Base-by-base conservation (phyloP, 2,329 filamentous ascomycete genomes). In the Penicillium sp. region DNA sequence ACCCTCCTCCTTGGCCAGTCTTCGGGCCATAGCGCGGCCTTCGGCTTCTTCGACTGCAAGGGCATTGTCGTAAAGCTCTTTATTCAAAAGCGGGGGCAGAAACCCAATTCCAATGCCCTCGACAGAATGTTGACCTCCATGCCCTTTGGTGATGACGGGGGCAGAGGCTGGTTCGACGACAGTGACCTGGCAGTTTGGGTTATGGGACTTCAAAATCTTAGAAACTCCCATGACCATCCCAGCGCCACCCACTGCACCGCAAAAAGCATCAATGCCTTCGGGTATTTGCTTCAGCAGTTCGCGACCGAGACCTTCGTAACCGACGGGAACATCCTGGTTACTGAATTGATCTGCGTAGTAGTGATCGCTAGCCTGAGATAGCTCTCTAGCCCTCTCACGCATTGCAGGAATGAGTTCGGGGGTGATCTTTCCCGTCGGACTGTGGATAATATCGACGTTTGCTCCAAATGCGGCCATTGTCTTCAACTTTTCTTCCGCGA, bases 51-150 rank as follows among this genome's bases (percentile, higher is more conserved):
- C 88, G 4, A 92, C 95, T 83, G 96, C 96, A 79, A 94, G 94
- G 90, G 92, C 96, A 70, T 87, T 87, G 74, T 96, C 89, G 21
- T 96, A 89, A 1, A 84, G 72, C 16, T 85, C 75, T 67, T 87
- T 88, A 61, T 92, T 85, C 44, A 96, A 79, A 6, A 96, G 91
- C 31, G 96, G 90, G 3, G 92, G 92, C 54, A 96, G 87, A 71
- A 96, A 96, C 71, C 96, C 92, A 70, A 96, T 96, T 8, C 92
- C 92, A 63, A 96, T 96, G 27, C 92, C 92, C 77, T 96, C 92
- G 1, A 97, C 91, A 77, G 95, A 94, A 80, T 96, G 96, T 1
- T 85, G 79, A 70, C 89, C 85, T 3, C 43, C 22, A n/a, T 40
- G 36, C 24, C 55, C 53, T 32, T 58, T 44, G 1, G 56, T 58